Percentiles rank a stretch among this genome's conserved stretches.
These are phyloP conservation scores for Camelina laxa DNA, from an alignment of 345 rosid species.

Conservation along the genomic window DNA sequence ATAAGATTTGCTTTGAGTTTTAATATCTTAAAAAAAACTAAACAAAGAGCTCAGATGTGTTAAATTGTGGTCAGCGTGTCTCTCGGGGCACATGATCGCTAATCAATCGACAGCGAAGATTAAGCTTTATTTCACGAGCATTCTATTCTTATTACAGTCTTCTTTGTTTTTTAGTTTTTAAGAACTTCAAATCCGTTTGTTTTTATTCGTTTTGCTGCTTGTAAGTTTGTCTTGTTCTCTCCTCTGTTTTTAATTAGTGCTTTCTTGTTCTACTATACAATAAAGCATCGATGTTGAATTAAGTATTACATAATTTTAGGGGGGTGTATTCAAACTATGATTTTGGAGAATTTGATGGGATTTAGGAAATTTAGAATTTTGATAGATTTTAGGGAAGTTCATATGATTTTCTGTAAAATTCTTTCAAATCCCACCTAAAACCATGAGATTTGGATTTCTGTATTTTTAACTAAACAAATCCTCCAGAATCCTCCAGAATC, in stretches of 20 bases:
- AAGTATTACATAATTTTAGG: neutral
- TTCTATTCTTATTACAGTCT: conserved; percentile 18
- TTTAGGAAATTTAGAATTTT: no score
- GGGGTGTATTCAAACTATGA: no score
- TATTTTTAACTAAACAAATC: no score
- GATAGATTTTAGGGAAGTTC: no score
- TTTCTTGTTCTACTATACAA: neutral
- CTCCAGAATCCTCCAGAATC: no score
- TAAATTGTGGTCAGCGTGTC: conserved; percentile 47
- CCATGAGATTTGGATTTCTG: no score
- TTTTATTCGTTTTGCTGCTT: conserved; percentile 37
- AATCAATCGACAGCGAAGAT: conserved; percentile 45
- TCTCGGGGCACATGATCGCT: conserved; percentile 47
- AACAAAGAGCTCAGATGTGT: conserved; percentile 38
- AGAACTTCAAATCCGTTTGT: conserved; percentile 24
- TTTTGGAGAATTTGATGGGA: no score
- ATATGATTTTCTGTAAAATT: no score
- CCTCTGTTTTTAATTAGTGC: neutral
- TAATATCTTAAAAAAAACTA: neutral
- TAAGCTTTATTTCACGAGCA: conserved; percentile 43
- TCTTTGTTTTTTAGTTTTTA: neutral
- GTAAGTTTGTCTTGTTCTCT: conserved; percentile 9
- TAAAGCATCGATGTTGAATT: neutral
- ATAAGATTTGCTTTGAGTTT: conserved; percentile 26
- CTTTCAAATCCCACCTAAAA: no score